These are phyloP conservation scores for Trichosporon coremiiforme DNA, from an alignment of 1,284 basidiomycete species.

Conservation along the genomic window DNA sequence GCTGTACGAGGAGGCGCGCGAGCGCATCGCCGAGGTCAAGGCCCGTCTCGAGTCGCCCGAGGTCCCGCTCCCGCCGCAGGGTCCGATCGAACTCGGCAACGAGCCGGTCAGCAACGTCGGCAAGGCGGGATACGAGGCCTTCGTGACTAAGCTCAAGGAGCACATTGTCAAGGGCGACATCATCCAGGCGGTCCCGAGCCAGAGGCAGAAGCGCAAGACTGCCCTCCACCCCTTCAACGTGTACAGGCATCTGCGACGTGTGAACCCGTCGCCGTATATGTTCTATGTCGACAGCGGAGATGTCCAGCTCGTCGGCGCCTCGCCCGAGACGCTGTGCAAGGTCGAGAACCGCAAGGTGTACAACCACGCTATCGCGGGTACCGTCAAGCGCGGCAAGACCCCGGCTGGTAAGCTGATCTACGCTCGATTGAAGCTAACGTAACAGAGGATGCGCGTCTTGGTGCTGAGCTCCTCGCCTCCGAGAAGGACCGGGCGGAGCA, in stretches of 20 bases:
- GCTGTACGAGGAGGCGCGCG: constrained; percentile 78
- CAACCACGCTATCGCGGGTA: constrained; percentile 98
- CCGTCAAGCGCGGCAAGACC: constrained; percentile 82
- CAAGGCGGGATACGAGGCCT: constrained; percentile 85
- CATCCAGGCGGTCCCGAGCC: constrained; percentile 97
- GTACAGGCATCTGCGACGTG: constrained; percentile 85
- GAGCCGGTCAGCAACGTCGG: constrained; percentile 88
- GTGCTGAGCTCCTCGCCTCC: constrained; percentile 72
- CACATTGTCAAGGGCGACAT: constrained; percentile 96
- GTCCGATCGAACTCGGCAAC: constrained; percentile 61
- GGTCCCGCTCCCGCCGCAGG: constrained; percentile 64
- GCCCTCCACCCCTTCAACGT: constrained; percentile 95
- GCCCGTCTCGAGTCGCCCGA: constrained; percentile 64
- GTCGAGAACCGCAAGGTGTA: constrained; percentile 89
- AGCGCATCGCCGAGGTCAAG: constrained; percentile 74
- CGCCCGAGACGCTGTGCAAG: constrained; percentile 96
- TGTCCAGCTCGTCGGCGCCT: constrained; percentile 91
- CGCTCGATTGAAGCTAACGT: background rate
- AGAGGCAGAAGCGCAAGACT: constrained; percentile 82
- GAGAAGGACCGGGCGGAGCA: constrained; percentile 98
- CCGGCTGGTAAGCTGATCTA: constrained; percentile 52
- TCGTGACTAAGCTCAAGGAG: constrained; percentile 89
- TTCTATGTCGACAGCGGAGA: constrained; percentile 96
- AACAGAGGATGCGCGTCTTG: constrained; percentile 78
- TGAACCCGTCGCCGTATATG: constrained; percentile 99